These are phyloP conservation scores for Malus sylvestris DNA, from an alignment of 306 rosid species.

Conservation along the genomic window DNA sequence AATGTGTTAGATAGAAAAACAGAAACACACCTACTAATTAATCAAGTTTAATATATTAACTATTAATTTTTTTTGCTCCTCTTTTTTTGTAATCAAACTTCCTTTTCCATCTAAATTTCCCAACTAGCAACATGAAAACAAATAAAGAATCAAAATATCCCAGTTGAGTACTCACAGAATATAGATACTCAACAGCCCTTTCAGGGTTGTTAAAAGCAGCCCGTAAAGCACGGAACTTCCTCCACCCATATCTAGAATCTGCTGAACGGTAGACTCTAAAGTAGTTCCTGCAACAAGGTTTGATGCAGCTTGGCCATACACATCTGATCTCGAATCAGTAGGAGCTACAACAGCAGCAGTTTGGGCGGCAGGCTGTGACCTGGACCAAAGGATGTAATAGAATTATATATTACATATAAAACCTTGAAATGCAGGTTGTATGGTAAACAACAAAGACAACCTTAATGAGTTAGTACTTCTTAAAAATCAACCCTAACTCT, in stretches of 20 bases:
- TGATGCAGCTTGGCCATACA: slow-evolving; percentile 91
- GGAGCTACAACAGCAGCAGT: slow-evolving; percentile 39
- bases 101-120: background rate
- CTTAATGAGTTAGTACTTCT: background rate
- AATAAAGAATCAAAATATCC: background rate
- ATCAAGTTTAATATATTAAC: background rate
- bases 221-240: slow-evolving; percentile 86
- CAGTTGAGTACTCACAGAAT: slow-evolving; percentile 48
- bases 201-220: slow-evolving; percentile 97
- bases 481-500: background rate
- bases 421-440: background rate
- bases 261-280: slow-evolving; percentile 74
- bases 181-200: slow-evolving; percentile 96
- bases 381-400: slow-evolving; percentile 13
- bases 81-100: background rate
- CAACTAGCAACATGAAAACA: background rate
- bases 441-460: background rate
- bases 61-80: background rate
- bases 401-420: background rate
- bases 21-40: background rate
- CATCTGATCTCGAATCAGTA: slow-evolving; percentile 43
- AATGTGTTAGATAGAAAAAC: background rate
- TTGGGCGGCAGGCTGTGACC: slow-evolving; percentile 34
- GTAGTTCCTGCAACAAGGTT: slow-evolving; percentile 85
- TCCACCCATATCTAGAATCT: slow-evolving; percentile 87